Percentiles rank a stretch among this genome's conserved stretches.
Evolutionary conservation across 2,329 filamentous ascomycete genomes (phyloP).

Genomic region (Ceratocystis diversiconidia): DNA sequence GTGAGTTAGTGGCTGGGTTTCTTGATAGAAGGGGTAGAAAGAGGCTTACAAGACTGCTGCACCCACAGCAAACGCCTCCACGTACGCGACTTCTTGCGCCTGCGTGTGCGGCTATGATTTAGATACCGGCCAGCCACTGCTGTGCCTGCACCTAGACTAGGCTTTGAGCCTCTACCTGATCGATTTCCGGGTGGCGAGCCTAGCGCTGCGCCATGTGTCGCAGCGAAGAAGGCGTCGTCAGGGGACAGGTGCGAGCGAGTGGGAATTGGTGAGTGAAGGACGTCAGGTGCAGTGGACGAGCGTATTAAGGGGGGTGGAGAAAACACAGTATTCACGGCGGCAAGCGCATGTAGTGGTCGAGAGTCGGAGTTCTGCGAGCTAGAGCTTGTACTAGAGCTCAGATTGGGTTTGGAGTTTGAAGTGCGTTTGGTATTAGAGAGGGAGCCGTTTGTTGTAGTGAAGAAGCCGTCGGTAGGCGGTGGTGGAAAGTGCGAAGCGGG

Average conservation of each 20-base stretch:
- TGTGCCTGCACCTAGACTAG: slow-evolving; percentile 24
- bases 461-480: slow-evolving; percentile 61
- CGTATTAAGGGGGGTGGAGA: slow-evolving; percentile 4
- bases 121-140: slow-evolving; percentile 31
- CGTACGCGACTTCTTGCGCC: slow-evolving; percentile 52
- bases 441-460: slow-evolving; percentile 28
- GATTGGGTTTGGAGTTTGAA: neutral
- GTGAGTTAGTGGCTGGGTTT: neutral
- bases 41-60: slow-evolving; percentile 69
- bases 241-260: slow-evolving; percentile 57
- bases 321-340: neutral
- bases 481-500: neutral
- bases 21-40: slow-evolving; percentile 24
- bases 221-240: slow-evolving; percentile 63
- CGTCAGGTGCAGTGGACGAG: slow-evolving; percentile 7
- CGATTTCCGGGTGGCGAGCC: slow-evolving; percentile 35
- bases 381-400: neutral
- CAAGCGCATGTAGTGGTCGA: neutral
- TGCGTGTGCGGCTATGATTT: slow-evolving; percentile 45
- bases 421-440: neutral
- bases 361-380: slow-evolving; percentile 20
- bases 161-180: slow-evolving; percentile 18
- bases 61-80: slow-evolving; percentile 99
- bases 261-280: slow-evolving; percentile 27
- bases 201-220: slow-evolving; percentile 19